phyloP scores from a whole-genome alignment of 2,329 filamentous ascomycete species.

The Talaromyces sp. region DNA sequence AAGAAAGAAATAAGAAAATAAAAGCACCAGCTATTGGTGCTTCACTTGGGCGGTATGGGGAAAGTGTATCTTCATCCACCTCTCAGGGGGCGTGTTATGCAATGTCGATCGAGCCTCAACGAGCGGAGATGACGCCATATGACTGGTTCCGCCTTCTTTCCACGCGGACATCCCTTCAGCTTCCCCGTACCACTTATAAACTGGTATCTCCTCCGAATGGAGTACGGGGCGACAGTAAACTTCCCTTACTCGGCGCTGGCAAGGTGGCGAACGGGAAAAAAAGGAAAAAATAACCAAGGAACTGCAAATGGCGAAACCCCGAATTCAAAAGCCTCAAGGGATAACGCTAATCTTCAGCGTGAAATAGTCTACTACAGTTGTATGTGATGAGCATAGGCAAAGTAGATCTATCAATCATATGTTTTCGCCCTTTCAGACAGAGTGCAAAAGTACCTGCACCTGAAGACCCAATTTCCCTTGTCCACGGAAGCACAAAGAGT shows the following conservation, averaged over 20 bases:
- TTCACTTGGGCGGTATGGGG: constrained; percentile 5
- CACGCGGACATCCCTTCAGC: constrained; percentile 4
- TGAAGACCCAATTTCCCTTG: background rate
- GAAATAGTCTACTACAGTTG: background rate
- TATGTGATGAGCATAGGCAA: background rate
- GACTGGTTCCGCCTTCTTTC: constrained; percentile 17
- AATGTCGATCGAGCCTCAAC: constrained; percentile 38
- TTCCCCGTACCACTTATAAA: constrained; percentile 8
- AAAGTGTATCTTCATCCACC: constrained; percentile 9
- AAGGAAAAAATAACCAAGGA: background rate
- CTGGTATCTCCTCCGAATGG: too few relatives aligned
- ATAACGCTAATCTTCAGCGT: background rate
- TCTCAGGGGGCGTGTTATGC: constrained; percentile 32
- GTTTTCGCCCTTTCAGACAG: background rate
- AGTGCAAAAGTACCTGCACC: background rate
- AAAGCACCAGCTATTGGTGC: background rate
- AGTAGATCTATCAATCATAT: background rate
- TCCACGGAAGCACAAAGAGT: background rate
- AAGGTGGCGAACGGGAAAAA: constrained; percentile 1
- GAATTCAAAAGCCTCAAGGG: background rate
- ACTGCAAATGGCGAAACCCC: background rate
- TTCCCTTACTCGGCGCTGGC: background rate
- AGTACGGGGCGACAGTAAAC: background rate
- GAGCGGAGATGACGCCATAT: constrained; percentile 23
- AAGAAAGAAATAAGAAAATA: background rate